phyloP scores from a whole-genome alignment of 805 yeast species.

The Saccharomycopsis sp. region DNA sequence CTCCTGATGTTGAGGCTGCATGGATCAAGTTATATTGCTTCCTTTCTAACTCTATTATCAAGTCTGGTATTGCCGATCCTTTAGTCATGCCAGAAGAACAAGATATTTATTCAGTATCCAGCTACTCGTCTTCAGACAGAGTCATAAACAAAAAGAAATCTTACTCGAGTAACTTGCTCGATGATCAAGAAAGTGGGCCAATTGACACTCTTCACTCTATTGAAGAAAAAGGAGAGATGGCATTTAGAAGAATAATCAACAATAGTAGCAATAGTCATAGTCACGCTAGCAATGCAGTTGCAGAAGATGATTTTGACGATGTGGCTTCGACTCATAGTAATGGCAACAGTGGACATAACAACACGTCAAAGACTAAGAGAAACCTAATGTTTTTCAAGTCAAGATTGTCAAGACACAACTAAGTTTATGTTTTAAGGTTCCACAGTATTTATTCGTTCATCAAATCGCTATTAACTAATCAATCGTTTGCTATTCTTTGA shows the following conservation, averaged over 20 bases:
- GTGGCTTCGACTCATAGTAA: neutral
- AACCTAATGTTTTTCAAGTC: constrained; percentile 12
- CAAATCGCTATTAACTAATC: neutral
- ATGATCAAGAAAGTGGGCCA: constrained; percentile 7
- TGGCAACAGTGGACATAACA: neutral
- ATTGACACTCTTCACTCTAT: neutral
- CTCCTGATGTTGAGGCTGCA: constrained; percentile 18
- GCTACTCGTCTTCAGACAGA: neutral
- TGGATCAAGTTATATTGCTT: constrained; percentile 28
- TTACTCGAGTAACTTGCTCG: neutral
- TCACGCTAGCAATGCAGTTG: neutral
- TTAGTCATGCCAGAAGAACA: constrained; percentile 2
- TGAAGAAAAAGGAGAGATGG: constrained; percentile 2
- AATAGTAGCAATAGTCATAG: neutral
- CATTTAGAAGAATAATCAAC: neutral
- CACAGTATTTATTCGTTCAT: neutral
- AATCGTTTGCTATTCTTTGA: neutral
- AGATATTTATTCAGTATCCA: neutral
- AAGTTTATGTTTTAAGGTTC: neutral
- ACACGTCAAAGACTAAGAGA: constrained; percentile 8
- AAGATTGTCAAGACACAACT: constrained; percentile 3
- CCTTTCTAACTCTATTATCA: constrained; percentile 24
- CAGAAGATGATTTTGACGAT: neutral
- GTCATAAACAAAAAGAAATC: constrained; percentile 4
- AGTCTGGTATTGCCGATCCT: constrained; percentile 5